Percentiles rank a stretch among this genome's conserved stretches.
phyloP scores from a whole-genome alignment of 2,329 filamentous ascomycete species.

The Aspergillus fischeri region DNA sequence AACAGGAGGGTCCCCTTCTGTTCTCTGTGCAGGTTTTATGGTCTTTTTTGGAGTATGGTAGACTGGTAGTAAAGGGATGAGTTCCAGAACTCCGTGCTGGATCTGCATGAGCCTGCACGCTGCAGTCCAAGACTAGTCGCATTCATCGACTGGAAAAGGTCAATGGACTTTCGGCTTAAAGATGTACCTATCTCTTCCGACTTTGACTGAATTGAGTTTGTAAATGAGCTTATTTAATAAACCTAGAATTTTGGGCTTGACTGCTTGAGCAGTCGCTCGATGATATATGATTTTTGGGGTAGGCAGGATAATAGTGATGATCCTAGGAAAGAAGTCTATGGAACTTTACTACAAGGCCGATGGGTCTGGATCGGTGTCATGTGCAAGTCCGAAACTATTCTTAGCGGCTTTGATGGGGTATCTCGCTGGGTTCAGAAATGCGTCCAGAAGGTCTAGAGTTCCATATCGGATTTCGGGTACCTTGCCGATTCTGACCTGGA shows the following conservation, averaged over 20 bases:
- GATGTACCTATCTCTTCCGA: background rate
- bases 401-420: conserved; percentile 4
- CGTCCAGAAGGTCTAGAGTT: background rate
- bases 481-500: conserved; percentile 5
- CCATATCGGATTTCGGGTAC: conserved; percentile 1
- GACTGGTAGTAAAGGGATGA: background rate
- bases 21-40: background rate
- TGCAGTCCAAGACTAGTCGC: background rate
- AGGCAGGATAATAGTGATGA: too few species aligned
- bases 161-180: background rate
- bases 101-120: too few species aligned
- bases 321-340: conserved; percentile 10
- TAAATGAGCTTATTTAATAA: background rate
- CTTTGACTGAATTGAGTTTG: background rate
- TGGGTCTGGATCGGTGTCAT: conserved; percentile 15
- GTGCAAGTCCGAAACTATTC: conserved; percentile 14
- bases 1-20: conserved; percentile 12
- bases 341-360: conserved; percentile 4
- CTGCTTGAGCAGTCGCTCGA: background rate
- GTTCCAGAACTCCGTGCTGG: background rate
- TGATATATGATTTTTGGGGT: background rate
- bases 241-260: background rate
- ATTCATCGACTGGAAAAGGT: too few species aligned
- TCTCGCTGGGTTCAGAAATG: background rate
- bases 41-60: background rate